phyloP scores from a whole-genome alignment of 2,329 filamentous ascomycete species.

The Endoconidiophora polonica region DNA sequence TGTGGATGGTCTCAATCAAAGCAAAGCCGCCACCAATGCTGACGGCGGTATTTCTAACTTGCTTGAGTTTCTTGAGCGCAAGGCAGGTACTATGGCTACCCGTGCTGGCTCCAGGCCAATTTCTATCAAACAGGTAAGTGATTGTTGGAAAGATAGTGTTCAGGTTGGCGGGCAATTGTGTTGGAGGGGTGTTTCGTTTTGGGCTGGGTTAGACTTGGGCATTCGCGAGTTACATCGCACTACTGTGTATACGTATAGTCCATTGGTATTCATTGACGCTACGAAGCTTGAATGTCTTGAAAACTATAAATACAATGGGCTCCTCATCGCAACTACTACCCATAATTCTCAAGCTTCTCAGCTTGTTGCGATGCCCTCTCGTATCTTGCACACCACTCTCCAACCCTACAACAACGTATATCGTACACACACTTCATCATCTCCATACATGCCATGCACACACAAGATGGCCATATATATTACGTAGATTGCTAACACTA shows the following conservation, averaged over 20 bases:
- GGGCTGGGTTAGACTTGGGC: too few relatives aligned
- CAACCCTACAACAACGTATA: too few relatives aligned
- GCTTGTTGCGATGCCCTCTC: neutral
- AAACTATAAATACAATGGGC: constrained; percentile 2
- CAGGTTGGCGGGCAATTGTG: too few relatives aligned
- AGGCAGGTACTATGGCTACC: constrained; percentile 39
- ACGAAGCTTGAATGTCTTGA: neutral
- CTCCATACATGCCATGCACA: neutral
- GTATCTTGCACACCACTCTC: neutral
- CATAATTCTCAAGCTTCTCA: too few relatives aligned
- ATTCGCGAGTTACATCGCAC: too few relatives aligned
- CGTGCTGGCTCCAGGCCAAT: constrained; percentile 30
- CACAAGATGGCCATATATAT: neutral
- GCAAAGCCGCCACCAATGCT: constrained; percentile 48
- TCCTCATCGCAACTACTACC: constrained; percentile 5
- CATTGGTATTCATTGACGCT: too few relatives aligned
- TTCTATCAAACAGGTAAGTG: constrained; percentile 64
- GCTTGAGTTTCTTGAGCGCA: constrained; percentile 53
- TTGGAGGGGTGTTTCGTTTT: too few relatives aligned
- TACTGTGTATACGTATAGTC: too few relatives aligned
- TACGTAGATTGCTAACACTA: constrained; percentile 40
- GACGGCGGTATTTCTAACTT: constrained; percentile 51
- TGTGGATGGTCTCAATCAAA: constrained; percentile 48
- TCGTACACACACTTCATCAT: too few relatives aligned
- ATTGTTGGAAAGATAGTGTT: too few relatives aligned